These are phyloP conservation scores for Sphaerostilbella broomeana DNA, from an alignment of 2,329 filamentous ascomycete genomes.

Conservation along the genomic window DNA sequence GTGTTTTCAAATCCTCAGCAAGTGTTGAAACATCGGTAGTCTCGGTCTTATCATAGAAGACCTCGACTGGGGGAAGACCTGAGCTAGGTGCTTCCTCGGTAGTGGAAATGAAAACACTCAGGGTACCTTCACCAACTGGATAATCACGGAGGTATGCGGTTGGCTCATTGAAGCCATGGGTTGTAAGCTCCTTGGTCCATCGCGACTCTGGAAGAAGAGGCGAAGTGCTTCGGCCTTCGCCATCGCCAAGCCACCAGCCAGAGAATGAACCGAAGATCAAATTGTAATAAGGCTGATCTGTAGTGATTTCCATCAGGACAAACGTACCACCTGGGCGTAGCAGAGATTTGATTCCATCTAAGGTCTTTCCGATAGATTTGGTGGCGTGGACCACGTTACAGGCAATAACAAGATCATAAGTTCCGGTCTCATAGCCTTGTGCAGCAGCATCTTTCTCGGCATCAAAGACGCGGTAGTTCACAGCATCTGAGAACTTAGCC, in stretches of 20 bases:
- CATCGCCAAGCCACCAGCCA: conserved; percentile 27
- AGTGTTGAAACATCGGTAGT: background rate
- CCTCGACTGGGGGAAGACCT: background rate
- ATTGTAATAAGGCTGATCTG: conserved; percentile 16
- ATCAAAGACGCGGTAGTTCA: conserved; percentile 21
- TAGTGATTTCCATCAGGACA: conserved; percentile 23
- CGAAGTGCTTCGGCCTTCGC: background rate
- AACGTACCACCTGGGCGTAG: conserved; percentile 25
- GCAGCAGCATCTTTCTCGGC: conserved; percentile 23
- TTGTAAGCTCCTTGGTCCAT: background rate
- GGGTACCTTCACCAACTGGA: conserved; percentile 10
- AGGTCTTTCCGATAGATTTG: conserved; percentile 18
- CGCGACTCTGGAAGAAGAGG: background rate
- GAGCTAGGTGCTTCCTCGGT: background rate
- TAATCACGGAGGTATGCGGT: conserved; percentile 14
- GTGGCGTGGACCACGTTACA: conserved; percentile 26
- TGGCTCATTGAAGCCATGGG: background rate
- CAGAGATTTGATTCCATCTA: conserved; percentile 4
- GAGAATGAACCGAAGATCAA: conserved; percentile 28
- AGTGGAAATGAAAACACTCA: conserved; percentile 9
- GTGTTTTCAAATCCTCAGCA: background rate
- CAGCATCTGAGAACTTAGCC: conserved; percentile 19
- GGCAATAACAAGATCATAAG: conserved; percentile 32
- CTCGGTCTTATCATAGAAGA: background rate
- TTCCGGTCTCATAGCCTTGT: conserved; percentile 28